Evolutionary conservation across 2,329 filamentous ascomycete genomes (phyloP), one percentile per base, ranked within the genome.

Genomic region (Fusarium sp.): DNA sequence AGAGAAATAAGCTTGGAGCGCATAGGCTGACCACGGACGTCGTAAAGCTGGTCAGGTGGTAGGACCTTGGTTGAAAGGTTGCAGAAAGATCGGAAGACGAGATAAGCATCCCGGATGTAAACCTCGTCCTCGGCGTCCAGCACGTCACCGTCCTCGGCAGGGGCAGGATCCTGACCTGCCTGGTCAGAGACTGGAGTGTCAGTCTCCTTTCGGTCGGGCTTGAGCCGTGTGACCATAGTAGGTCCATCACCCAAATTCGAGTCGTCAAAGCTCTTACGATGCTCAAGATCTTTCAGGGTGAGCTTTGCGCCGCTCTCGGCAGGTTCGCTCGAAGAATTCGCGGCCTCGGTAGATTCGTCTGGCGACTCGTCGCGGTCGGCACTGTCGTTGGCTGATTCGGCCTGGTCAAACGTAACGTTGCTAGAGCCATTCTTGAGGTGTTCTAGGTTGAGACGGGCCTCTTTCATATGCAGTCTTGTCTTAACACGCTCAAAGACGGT

Each of bases 401-500:
- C 63, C 77, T 83, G 83, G 66, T 86, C 85, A 47, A 87, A 83
- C 0, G 85, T 85, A 65, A 81, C 78, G 67, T 85, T 86, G 78
- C 85, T 88, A 22, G 83, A 83, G 76, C 83, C 84, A 55, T 83
- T 81, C 73, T 84, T 87, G 29, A 87, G 79, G 68, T 83, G 86
- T 22, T 81, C 78, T 12, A 89, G 78, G 72, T 87, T 89, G 59
- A 92, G 75, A 22, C 94, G 88, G 37, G 92, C 86, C 77, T 98
- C 94, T 80, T 97, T 98, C 84, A 94, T 90, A 62, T 94, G 91
- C 67, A 99, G 83, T 56, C 96, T 88, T 2, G 88, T 88, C 82
- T 96, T 97, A 70, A 99, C 95, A 67, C 96, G 86, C 80, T 99
- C 96, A 76, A 99, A 99, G 5, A 99, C 96, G 2, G 95, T 98